A percentile compares a stretch with the other conserved stretches of the same genome.
phyloP scores from a whole-genome alignment of 2,329 filamentous ascomycete genomes.

The Penicillium glabrum region DNA sequence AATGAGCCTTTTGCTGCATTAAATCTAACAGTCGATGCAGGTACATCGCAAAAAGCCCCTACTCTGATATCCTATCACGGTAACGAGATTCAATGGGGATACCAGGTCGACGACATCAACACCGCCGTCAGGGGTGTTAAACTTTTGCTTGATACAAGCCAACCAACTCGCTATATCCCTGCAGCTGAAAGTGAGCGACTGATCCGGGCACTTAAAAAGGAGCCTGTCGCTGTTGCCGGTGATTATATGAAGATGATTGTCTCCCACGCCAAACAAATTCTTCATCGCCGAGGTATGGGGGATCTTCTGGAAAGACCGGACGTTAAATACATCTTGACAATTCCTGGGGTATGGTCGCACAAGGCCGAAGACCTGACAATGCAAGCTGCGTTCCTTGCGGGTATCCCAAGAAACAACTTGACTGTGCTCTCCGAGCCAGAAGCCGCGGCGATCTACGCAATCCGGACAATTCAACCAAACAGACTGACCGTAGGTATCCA shows the following conservation, averaged over 20 bases:
- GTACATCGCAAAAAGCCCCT: conserved; percentile 21
- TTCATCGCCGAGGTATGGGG: conserved; percentile 1
- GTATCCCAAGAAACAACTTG: conserved; percentile 7
- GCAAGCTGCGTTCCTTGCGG: conserved; percentile 19
- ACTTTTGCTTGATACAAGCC: conserved; percentile 3
- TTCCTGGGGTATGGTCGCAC: conserved; percentile 37
- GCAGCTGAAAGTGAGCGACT: not conserved
- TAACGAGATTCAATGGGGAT: conserved; percentile 20
- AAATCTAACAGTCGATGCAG: conserved; percentile 8
- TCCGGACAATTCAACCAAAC: conserved; percentile 28
- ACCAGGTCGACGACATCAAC: conserved; percentile 18
- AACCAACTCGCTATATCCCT: not conserved
- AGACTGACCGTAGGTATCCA: conserved; percentile 17
- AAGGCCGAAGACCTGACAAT: conserved; percentile 32
- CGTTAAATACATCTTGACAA: conserved; percentile 27
- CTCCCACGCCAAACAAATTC: not conserved
- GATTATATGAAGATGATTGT: not conserved
- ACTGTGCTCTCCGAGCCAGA: conserved; percentile 27
- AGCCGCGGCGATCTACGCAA: conserved; percentile 34
- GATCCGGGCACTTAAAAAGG: not conserved
- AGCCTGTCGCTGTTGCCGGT: not conserved
- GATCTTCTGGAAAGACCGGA: conserved; percentile 6
- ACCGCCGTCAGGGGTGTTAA: conserved; percentile 28
- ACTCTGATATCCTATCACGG: conserved; percentile 8
- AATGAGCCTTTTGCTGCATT: not conserved